Evolutionary conservation across 2,329 filamentous ascomycete genomes (phyloP).

Genomic region (Pseudocercospora crystallina): DNA sequence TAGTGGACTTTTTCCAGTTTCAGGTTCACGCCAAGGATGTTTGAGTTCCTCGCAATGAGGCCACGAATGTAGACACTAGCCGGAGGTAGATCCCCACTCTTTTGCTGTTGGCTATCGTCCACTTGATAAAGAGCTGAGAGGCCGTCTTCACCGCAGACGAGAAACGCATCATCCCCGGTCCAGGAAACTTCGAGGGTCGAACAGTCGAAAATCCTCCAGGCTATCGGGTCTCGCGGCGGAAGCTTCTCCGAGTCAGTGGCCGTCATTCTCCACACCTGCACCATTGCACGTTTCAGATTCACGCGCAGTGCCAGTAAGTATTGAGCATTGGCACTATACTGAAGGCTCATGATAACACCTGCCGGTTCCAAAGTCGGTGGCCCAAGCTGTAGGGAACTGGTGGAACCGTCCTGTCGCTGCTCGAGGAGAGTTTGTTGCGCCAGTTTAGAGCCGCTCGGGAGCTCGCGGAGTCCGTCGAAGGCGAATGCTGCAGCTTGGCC

Average conservation of each 20-base stretch:
- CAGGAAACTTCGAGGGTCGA: constrained; percentile 46
- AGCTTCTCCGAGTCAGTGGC: constrained; percentile 8
- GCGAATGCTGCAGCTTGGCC: constrained; percentile 34
- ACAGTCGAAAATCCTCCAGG: constrained; percentile 43
- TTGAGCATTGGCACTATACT: constrained; percentile 32
- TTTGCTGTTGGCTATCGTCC: constrained; percentile 16
- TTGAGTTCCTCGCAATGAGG: constrained; percentile 17
- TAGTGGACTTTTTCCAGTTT: constrained; percentile 37
- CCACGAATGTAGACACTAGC: constrained; percentile 19
- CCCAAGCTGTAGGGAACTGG: constrained; percentile 20
- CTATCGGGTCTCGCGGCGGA: constrained; percentile 37
- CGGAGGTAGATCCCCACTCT: constrained; percentile 2
- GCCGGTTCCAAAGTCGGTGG: constrained; percentile 28
- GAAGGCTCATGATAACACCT: constrained; percentile 30
- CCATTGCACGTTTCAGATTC: constrained; percentile 31
- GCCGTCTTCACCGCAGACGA: constrained; percentile 43
- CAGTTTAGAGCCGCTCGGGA: constrained; percentile 22
- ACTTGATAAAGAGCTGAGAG: constrained; percentile 24
- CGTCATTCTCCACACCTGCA: constrained; percentile 31
- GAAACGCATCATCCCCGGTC: constrained; percentile 44
- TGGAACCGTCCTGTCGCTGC: constrained; percentile 23
- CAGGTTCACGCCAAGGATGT: constrained; percentile 12
- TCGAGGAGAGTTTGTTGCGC: constrained; percentile 30
- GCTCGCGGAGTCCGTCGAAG: constrained; percentile 24
- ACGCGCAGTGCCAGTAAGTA: constrained; percentile 33